A percentile compares a stretch with the other conserved stretches of the same genome.
phyloP scores from a whole-genome alignment of 2,329 filamentous ascomycete species.

The Aspergillus jensenii region DNA sequence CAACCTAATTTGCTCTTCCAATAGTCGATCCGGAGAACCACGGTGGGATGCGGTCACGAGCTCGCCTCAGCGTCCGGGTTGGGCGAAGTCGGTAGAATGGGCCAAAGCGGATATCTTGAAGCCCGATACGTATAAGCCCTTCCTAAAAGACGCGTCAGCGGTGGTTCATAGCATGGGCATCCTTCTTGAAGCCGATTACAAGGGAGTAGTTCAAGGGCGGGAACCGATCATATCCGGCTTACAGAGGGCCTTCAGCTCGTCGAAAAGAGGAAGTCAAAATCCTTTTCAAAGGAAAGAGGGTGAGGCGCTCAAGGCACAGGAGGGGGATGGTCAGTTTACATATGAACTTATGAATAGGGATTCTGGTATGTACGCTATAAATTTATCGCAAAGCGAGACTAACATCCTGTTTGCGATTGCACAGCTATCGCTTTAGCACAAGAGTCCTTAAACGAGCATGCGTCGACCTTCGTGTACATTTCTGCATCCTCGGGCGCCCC shows the following conservation, averaged over 20 bases:
- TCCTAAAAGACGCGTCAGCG: slow-evolving; percentile 74
- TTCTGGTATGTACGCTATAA: slow-evolving; percentile 46
- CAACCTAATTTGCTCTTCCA: slow-evolving; percentile 6
- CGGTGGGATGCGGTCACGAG: slow-evolving; percentile 79
- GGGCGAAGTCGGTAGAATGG: slow-evolving; percentile 84
- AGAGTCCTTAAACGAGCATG: slow-evolving; percentile 66
- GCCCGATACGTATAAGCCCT: slow-evolving; percentile 73
- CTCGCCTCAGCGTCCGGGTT: slow-evolving; percentile 68
- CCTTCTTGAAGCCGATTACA: slow-evolving; percentile 95
- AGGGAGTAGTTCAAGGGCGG: slow-evolving; percentile 78
- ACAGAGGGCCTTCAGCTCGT: slow-evolving; percentile 71
- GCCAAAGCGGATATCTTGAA: slow-evolving; percentile 83
- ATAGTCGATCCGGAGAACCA: slow-evolving; percentile 84
- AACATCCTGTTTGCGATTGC: slow-evolving; percentile 1
- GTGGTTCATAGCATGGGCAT: slow-evolving; percentile 97
- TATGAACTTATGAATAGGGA: slow-evolving; percentile 99
- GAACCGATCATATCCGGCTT: slow-evolving; percentile 81
- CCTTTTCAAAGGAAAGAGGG: slow-evolving; percentile 64
- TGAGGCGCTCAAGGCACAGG: slow-evolving; percentile 63
- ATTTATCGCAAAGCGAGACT: background rate
- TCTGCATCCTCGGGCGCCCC: slow-evolving; percentile 86
- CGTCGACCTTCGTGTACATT: slow-evolving; percentile 77
- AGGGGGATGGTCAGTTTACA: slow-evolving; percentile 74
- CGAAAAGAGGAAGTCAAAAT: slow-evolving; percentile 64
- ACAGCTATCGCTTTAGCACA: slow-evolving; percentile 78